Conservation (phyloP, 306 rosid species). For the Acmispon strigosus region DNA sequence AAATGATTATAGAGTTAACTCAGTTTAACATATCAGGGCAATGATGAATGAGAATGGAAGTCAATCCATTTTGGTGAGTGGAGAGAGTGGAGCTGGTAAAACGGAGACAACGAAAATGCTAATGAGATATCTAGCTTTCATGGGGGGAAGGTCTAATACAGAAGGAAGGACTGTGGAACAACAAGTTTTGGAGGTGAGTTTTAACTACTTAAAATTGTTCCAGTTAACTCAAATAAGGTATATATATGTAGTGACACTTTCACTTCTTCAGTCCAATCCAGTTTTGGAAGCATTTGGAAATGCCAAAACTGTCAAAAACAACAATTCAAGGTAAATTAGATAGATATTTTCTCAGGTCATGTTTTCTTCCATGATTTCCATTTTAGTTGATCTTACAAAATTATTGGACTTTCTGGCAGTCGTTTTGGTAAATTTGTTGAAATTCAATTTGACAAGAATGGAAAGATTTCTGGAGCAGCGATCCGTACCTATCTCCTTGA, state of each 20-base stretch:
- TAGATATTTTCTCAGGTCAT: not conserved
- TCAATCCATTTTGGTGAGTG: constrained; percentile 84
- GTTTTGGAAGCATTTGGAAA: constrained; percentile 90
- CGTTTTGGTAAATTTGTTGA: constrained; percentile 91
- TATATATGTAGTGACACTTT: constrained; percentile 19
- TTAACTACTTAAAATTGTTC: not conserved
- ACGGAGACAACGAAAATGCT: constrained; percentile 91
- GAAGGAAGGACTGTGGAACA: constrained; percentile 88
- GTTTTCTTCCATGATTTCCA: not conserved
- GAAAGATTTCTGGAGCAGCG: constrained; percentile 89
- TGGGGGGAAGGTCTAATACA: constrained; percentile 77
- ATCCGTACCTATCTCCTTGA: constrained; percentile 86
- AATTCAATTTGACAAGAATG: constrained; percentile 78
- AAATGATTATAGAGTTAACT: not conserved
- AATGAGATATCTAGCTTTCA: constrained; percentile 83
- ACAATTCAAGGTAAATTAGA: constrained; percentile 72
- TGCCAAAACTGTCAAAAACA: constrained; percentile 85
- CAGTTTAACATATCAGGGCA: constrained; percentile 41
- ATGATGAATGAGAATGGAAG: constrained; percentile 79
- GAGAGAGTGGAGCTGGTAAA: constrained; percentile 94
- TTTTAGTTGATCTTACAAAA: constrained; percentile 21
- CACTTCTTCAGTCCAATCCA: constrained; percentile 73
- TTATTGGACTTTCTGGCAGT: constrained; percentile 38
- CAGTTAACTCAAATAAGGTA: not conserved
- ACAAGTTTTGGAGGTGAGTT: constrained; percentile 85